Evolutionary conservation across 371 early-diverging fungal genomes (phyloP).

Genomic region (Apophysomyces elegans): DNA sequence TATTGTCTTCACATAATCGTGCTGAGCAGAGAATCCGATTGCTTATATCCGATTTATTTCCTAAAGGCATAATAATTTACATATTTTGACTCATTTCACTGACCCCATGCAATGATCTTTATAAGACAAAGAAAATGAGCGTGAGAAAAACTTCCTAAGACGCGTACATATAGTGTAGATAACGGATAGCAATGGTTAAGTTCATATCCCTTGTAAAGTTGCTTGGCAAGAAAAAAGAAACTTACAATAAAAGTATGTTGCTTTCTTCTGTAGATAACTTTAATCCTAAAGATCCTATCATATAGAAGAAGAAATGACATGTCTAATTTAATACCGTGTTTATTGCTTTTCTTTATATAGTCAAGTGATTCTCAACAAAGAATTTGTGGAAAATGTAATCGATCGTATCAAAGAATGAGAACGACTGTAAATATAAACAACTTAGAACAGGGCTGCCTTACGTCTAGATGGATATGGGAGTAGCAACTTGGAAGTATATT

Average conservation of each 20-base stretch:
- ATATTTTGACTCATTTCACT: no score
- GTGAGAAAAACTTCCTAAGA: background rate
- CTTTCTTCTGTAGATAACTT: no score
- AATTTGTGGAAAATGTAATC: background rate
- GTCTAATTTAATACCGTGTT: no score
- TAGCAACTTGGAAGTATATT: background rate
- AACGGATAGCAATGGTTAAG: background rate
- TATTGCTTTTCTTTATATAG: background rate
- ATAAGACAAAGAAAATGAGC: background rate
- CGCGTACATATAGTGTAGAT: no score
- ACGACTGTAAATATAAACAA: no score
- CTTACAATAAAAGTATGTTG: background rate
- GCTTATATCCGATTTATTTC: no score
- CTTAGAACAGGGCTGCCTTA: no score
- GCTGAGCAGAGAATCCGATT: no score
- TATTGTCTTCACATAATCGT: slow-evolving; percentile 45
- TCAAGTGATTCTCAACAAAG: background rate
- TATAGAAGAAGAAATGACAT: no score
- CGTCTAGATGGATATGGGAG: no score
- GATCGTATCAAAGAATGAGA: background rate
- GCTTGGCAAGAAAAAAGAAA: background rate
- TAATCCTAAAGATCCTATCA: no score
- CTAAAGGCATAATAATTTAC: no score
- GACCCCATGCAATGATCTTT: background rate
- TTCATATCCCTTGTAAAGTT: background rate